Conservation (phyloP, 106 monocot genomes). For the Phalaenopsis equestris region DNA sequence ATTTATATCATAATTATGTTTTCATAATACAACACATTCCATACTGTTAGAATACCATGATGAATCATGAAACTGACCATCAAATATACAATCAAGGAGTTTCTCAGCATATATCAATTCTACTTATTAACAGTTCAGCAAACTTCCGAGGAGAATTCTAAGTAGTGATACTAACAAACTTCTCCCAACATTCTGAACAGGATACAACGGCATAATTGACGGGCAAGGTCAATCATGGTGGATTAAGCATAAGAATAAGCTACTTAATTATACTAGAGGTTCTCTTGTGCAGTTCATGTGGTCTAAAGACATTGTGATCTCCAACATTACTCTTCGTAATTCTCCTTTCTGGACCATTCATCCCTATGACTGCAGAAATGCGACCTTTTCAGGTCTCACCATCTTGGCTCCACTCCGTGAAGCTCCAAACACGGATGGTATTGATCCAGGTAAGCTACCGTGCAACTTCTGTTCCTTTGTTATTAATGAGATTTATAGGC, state of each 20-base stretch:
- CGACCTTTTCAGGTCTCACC: conserved; percentile 35
- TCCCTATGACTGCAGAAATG: conserved; percentile 62
- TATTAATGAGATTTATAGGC: too few relatives aligned
- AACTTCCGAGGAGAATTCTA: too few relatives aligned
- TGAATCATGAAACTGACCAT: too few relatives aligned
- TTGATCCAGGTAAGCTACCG: conserved; percentile 37
- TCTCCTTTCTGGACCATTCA: conserved; percentile 75
- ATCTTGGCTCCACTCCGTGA: conserved; percentile 38
- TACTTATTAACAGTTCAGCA: too few relatives aligned
- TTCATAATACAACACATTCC: too few relatives aligned
- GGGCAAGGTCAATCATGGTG: conserved; percentile 69
- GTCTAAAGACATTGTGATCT: conserved; percentile 54
- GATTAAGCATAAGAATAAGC: conserved; percentile 30
- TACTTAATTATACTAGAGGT: conserved; percentile 51
- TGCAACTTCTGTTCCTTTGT: not conserved
- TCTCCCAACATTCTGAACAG: conserved; percentile 12
- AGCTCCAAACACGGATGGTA: conserved; percentile 59
- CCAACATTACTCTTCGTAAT: conserved; percentile 52
- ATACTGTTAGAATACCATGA: too few relatives aligned
- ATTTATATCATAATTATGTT: too few relatives aligned
- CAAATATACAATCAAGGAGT: too few relatives aligned
- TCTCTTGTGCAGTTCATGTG: conserved; percentile 65
- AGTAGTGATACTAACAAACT: too few relatives aligned
- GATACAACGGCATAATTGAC: conserved; percentile 60
- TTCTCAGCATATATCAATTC: too few relatives aligned